Conservation (phyloP, 306 rosid genomes). For the Rosa rugosa region DNA sequence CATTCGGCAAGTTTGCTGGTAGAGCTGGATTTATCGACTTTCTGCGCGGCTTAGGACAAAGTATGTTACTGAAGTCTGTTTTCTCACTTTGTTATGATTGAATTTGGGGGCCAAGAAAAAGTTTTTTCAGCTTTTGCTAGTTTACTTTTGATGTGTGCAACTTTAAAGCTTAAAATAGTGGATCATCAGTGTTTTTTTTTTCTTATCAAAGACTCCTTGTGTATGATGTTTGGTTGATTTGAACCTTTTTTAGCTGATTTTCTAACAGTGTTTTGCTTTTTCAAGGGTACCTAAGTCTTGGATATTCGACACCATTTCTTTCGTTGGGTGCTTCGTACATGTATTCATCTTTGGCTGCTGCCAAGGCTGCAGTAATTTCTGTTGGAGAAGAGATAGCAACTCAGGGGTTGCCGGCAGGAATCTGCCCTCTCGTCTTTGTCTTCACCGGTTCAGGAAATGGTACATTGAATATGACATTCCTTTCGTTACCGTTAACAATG, state of each 20-base stretch:
- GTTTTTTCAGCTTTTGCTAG: not conserved
- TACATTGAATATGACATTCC: conserved; percentile 13
- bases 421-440: conserved; percentile 83
- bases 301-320: conserved; percentile 93
- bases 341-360: conserved; percentile 93
- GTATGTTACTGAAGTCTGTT: conserved; percentile 42
- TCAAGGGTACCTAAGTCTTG: conserved; percentile 83
- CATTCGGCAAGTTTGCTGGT: conserved; percentile 95
- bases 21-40: conserved; percentile 91
- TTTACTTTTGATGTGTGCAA: not conserved
- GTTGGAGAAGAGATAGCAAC: conserved; percentile 92
- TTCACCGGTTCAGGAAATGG: conserved; percentile 97
- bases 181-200: not conserved
- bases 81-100: not conserved
- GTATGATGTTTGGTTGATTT: not conserved
- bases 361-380: conserved; percentile 92
- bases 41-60: conserved; percentile 71
- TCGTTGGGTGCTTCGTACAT: conserved; percentile 92
- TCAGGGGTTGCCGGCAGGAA: conserved; percentile 76
- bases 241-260: not conserved
- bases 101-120: conserved; percentile 1
- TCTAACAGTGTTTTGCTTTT: not conserved
- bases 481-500: not conserved
- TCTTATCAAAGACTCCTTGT: not conserved
- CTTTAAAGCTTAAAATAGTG: not conserved